A percentile compares a stretch with the other conserved stretches of the same genome.
These are phyloP conservation scores for Cladophialophora exuberans DNA, from an alignment of 2,329 filamentous ascomycete species.

Conservation along the genomic window DNA sequence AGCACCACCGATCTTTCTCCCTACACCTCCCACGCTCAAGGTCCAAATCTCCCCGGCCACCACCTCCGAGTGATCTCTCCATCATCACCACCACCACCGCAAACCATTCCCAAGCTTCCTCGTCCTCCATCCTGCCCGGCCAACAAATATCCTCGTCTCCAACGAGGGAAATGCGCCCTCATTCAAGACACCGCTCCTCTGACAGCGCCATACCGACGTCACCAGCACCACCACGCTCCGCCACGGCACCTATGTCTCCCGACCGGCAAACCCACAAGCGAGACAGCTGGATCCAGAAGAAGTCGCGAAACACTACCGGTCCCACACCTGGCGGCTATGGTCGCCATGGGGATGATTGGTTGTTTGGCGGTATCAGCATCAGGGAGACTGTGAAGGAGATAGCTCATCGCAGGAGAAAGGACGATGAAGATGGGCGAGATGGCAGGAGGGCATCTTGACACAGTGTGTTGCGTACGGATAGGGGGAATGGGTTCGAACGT, in stretches of 20 bases:
- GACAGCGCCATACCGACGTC: too few relatives aligned
- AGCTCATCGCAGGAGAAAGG: conserved; percentile 8
- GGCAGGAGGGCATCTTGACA: background rate
- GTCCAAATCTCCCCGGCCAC: conserved; percentile 10
- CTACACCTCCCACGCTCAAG: conserved; percentile 6
- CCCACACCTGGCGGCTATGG: conserved; percentile 50
- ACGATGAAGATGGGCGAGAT: background rate
- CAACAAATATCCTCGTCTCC: too few relatives aligned
- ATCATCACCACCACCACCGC: background rate
- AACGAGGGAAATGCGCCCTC: too few relatives aligned
- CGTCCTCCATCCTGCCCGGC: too few relatives aligned
- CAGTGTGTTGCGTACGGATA: background rate
- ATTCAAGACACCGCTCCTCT: too few relatives aligned
- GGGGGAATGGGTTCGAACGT: too few relatives aligned
- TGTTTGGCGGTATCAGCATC: conserved; percentile 54
- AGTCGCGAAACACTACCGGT: conserved; percentile 5
- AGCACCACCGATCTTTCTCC: conserved; percentile 3
- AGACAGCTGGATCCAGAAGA: conserved; percentile 34
- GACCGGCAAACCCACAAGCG: conserved; percentile 5
- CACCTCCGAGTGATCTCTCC: background rate
- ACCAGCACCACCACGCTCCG: background rate
- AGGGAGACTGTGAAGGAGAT: conserved; percentile 44
- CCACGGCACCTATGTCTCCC: background rate
- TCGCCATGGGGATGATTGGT: conserved; percentile 56
- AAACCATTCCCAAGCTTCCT: too few relatives aligned